Base-by-base conservation (phyloP, 2,329 filamentous ascomycete species). In the Colletotrichum incanum region DNA sequence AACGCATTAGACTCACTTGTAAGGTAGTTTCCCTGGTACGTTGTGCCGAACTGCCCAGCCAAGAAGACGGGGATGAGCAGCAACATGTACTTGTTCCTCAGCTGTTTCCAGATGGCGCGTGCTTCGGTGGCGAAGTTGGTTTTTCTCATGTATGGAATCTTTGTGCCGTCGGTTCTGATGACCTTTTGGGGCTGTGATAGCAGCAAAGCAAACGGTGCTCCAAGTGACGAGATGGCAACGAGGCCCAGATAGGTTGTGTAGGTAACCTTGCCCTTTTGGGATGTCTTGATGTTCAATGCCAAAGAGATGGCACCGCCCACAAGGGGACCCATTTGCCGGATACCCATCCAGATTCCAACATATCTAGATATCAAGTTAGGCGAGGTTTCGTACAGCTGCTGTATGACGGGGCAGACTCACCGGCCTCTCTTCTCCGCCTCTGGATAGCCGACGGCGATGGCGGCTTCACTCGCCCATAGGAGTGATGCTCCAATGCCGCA, bases 361-460 rank as follows among this genome's bases (percentile, higher is more conserved):
- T 71, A 71, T 14, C 67, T 71, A 12, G 8, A 23, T 6, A 31
- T 2, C 3, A 2, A 5, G n/a, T 67, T 9, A 71, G 49, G 7
- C 8, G 12, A 7, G 7, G 6, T 6, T 47, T 3, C 11, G 7
- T 6, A 12, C 8, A 1, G 20, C 5, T 4, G 26, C 12, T 39
- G n/a, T 47, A 1, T 26, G 3, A 20, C 1, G 6, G 5, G 4
- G 16, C 2, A n/a, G 26, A 69, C 69, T 23, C 26, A 72, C 69
- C 69, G 69, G 0, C 89, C 90, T 74, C 88, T 85, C 39, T 91
- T 91, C 67, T 87, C 87, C 0, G 91, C 90, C 73, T 93, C 91
- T 0, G 92, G 91, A 73, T 93, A 93, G 0, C 88, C 85, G 9
- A 93, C 86, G 0, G 79, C 81, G 14, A 83, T 82, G 2, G 80